Evolutionary conservation across 495 filamentous ascomycete species (phyloP).

Genomic region (Hypoxylon fuscum): DNA sequence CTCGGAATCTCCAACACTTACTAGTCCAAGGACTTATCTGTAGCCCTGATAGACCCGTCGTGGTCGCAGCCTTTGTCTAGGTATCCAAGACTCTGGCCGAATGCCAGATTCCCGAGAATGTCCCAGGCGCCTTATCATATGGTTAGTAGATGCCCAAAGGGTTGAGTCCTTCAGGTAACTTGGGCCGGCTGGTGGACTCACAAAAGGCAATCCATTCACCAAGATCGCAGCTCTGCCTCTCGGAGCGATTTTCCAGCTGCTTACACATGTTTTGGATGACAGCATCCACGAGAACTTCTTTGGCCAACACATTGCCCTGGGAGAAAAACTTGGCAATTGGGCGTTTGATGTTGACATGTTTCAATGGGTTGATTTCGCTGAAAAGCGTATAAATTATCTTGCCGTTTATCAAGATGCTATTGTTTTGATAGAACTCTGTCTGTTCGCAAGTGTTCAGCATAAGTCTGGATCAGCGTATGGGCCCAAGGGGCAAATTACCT

Average conservation of each 20-base stretch:
- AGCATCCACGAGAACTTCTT: slow-evolving; percentile 49
- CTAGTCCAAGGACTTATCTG: slow-evolving; percentile 56
- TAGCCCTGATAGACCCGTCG: slow-evolving; percentile 47
- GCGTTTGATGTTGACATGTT: slow-evolving; percentile 45
- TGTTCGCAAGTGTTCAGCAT: slow-evolving; percentile 13
- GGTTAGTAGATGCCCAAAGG: not conserved
- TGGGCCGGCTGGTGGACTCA: slow-evolving; percentile 4
- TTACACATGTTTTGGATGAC: slow-evolving; percentile 43
- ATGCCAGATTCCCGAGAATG: slow-evolving; percentile 44
- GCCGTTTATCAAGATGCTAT: slow-evolving; percentile 47
- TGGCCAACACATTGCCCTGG: slow-evolving; percentile 37
- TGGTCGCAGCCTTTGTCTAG: slow-evolving; percentile 50
- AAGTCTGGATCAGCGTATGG: not conserved
- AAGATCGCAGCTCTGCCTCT: slow-evolving; percentile 39
- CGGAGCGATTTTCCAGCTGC: slow-evolving; percentile 47
- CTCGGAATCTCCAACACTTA: not conserved
- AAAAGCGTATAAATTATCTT: slow-evolving; percentile 50
- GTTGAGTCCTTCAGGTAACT: not conserved
- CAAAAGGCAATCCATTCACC: slow-evolving; percentile 48
- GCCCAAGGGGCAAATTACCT: slow-evolving; percentile 24
- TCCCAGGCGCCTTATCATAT: slow-evolving; percentile 50
- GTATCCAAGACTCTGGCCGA: slow-evolving; percentile 50
- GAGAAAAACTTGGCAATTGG: slow-evolving; percentile 52
- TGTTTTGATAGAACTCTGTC: slow-evolving; percentile 53
- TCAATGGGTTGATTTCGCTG: slow-evolving; percentile 39